phyloP scores from a whole-genome alignment of 345 rosid species.

The Gossypium raimondii region DNA sequence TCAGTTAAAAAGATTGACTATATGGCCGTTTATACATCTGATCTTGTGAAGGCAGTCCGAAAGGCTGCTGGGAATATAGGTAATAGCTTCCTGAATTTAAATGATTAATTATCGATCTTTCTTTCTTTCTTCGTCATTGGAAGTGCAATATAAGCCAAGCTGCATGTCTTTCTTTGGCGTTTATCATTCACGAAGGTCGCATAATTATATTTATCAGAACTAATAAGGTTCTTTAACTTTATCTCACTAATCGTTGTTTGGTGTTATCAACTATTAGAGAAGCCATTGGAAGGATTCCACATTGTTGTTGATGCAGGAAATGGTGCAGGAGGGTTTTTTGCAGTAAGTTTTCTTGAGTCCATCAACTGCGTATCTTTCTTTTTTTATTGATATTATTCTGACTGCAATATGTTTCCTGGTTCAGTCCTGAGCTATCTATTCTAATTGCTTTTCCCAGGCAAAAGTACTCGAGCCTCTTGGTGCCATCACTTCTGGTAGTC shows the following conservation, averaged over 20 bases:
- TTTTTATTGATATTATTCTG: background rate
- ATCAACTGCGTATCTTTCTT: background rate
- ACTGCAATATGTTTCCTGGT: background rate
- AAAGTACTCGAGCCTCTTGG: conserved; percentile 97
- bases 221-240: conserved; percentile 3
- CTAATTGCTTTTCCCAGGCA: conserved; percentile 44
- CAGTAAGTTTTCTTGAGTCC: conserved; percentile 47
- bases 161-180: conserved; percentile 6
- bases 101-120: background rate
- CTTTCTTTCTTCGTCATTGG: background rate
- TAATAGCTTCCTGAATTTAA: conserved; percentile 27
- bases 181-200: background rate
- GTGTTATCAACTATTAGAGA: conserved; percentile 48
- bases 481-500: conserved; percentile 86
- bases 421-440: conserved; percentile 3
- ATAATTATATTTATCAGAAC: background rate
- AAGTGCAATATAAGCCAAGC: background rate
- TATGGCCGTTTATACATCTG: conserved; percentile 76
- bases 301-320: conserved; percentile 98
- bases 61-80: conserved; percentile 87
- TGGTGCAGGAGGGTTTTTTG: conserved; percentile 98
- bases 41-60: conserved; percentile 82
- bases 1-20: conserved; percentile 67
- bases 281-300: conserved; percentile 95
- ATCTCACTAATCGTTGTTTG: conserved; percentile 23